phyloP scores from a whole-genome alignment of 768 basidiomycete genomes.

The Pisolithus albus region DNA sequence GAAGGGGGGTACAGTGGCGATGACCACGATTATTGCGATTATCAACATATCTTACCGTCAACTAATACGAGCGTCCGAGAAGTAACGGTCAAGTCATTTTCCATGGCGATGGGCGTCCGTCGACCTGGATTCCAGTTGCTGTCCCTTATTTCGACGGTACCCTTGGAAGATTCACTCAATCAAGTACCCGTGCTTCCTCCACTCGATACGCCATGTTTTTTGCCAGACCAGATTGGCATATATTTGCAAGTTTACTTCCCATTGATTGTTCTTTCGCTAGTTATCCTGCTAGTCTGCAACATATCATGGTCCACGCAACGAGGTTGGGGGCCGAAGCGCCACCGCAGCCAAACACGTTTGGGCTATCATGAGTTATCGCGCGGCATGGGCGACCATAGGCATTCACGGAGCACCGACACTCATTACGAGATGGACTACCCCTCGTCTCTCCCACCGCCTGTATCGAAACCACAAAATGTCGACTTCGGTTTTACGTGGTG shows the following conservation, averaged over 20 bases:
- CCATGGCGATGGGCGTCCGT: constrained; percentile 82
- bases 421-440: constrained; percentile 2
- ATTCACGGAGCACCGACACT: constrained; percentile 1
- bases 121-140: constrained; percentile 87
- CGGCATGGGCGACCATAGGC: background rate
- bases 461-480: constrained; percentile 7
- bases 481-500: background rate
- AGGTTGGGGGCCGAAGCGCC: constrained; percentile 3
- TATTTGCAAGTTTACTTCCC: constrained; percentile 72
- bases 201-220: constrained; percentile 60
- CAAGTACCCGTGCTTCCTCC: constrained; percentile 26
- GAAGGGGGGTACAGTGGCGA: constrained; percentile 55
- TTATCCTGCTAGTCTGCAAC: constrained; percentile 33
- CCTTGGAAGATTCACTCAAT: constrained; percentile 23
- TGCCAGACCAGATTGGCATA: constrained; percentile 80
- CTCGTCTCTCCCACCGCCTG: constrained; percentile 14
- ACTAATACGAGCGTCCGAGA: constrained; percentile 44
- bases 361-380: constrained; percentile 8
- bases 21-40: constrained; percentile 94
- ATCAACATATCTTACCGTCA: constrained; percentile 38
- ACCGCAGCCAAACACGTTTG: constrained; percentile 8
- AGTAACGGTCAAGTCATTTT: constrained; percentile 83
- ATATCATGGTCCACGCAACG: constrained; percentile 5
- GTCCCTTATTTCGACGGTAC: constrained; percentile 48
- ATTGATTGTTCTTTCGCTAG: constrained; percentile 52